Evolutionary conservation across 768 basidiomycete species (phyloP).

Genomic region (Suillus ampliporus): DNA sequence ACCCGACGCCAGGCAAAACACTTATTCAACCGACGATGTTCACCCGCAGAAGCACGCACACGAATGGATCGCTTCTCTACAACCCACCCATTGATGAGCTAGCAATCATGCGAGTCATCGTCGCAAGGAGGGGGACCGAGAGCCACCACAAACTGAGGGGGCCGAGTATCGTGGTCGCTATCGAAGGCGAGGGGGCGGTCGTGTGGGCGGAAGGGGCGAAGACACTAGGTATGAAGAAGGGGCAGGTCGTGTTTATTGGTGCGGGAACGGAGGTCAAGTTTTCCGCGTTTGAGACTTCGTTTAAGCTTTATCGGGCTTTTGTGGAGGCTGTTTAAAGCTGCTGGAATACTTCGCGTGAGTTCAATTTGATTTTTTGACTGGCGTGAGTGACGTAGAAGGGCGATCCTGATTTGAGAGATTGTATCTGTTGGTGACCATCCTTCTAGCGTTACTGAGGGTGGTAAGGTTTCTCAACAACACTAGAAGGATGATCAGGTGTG

Average conservation of each 20-base stretch:
- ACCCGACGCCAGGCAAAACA: slow-evolving; percentile 60
- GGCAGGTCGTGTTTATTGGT: slow-evolving; percentile 81
- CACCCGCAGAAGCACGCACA: slow-evolving; percentile 22
- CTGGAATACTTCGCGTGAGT: not conserved
- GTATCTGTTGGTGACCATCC: not conserved
- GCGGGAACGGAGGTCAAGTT: slow-evolving; percentile 63
- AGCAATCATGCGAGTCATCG: slow-evolving; percentile 68
- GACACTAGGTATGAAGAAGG: slow-evolving; percentile 46
- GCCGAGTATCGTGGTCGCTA: slow-evolving; percentile 80
- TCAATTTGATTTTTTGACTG: not conserved
- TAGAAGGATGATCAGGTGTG: not conserved
- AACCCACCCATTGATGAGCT: slow-evolving; percentile 93
- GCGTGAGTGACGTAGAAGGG: too few species aligned
- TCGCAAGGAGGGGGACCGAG: slow-evolving; percentile 51
- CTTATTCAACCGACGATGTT: slow-evolving; percentile 65
- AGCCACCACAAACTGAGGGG: slow-evolving; percentile 69
- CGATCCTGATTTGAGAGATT: too few species aligned
- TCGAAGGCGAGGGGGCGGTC: slow-evolving; percentile 61
- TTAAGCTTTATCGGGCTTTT: slow-evolving; percentile 16
- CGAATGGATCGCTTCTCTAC: slow-evolving; percentile 58
- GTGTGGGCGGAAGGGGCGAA: slow-evolving; percentile 45
- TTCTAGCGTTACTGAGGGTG: not conserved
- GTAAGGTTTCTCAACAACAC: too few species aligned
- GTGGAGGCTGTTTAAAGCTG: slow-evolving; percentile 8
- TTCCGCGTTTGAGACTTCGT: slow-evolving; percentile 28